Percentiles rank a stretch among this genome's conserved stretches.
phyloP scores from a whole-genome alignment of 2,329 filamentous ascomycete genomes.

The Lasiodiplodia citricola region DNA sequence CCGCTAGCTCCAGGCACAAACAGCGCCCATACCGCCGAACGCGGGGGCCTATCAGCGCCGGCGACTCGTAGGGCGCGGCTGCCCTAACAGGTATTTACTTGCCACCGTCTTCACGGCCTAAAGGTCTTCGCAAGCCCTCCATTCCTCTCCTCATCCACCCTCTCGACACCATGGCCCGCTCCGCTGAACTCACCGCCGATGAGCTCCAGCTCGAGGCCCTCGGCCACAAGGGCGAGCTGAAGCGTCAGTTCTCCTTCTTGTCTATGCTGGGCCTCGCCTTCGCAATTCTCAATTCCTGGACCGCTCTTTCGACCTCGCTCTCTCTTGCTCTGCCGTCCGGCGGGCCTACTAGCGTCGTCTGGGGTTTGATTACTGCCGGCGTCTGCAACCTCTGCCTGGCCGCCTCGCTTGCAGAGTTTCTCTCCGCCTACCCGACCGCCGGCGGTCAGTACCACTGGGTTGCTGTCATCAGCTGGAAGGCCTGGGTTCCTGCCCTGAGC shows the following conservation, averaged over 20 bases:
- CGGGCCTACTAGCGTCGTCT: conserved; percentile 73
- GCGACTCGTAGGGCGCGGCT: background rate
- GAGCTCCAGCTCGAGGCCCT: conserved; percentile 47
- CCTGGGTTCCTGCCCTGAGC: conserved; percentile 66
- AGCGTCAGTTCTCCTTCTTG: conserved; percentile 63
- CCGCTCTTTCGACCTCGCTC: conserved; percentile 63
- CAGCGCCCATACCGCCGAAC: conserved; percentile 26
- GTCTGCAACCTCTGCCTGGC: conserved; percentile 74
- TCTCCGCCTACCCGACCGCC: conserved; percentile 65
- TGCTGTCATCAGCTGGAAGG: conserved; percentile 65
- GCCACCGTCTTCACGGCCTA: background rate
- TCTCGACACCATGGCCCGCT: conserved; percentile 11
- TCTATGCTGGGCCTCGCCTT: conserved; percentile 68
- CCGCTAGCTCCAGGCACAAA: conserved; percentile 24
- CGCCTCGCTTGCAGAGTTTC: conserved; percentile 72
- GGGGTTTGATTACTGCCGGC: conserved; percentile 64
- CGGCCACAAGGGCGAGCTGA: conserved; percentile 63
- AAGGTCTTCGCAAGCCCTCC: background rate
- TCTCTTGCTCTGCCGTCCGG: conserved; percentile 71
- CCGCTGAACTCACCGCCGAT: conserved; percentile 33
- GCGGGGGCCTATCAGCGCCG: conserved; percentile 21
- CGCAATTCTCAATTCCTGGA: conserved; percentile 69
- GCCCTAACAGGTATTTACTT: conserved; percentile 21
- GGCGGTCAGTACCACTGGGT: conserved; percentile 73
- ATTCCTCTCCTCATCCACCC: background rate